Base-by-base conservation (phyloP, 495 filamentous ascomycete species). In the Penicillium longicatenatum region DNA sequence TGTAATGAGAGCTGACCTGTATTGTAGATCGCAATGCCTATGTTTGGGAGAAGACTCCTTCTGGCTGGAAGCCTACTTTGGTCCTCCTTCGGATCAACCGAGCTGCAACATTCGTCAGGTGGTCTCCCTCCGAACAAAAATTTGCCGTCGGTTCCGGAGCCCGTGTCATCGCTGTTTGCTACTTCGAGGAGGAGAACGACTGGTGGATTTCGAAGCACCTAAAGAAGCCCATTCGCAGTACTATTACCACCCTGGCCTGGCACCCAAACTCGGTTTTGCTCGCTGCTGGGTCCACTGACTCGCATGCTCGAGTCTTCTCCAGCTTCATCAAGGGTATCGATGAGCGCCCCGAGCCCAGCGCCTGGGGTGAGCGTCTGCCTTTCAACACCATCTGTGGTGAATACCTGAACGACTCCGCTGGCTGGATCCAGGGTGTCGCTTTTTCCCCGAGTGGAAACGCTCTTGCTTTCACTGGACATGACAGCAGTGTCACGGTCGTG, bases 131-230 rank as follows among this genome's bases (percentile, higher is more conserved):
- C 31, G 94, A 98, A 77, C 87, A 87, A 69, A 98, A 98, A 71
- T 98, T 98, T 70, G 94, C 94, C 42, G 94, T 97, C 21, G 95
- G 94, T 54, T 97, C 93, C 35, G 94, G 94, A 57, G 94, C 96
- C 59, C 85, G 95, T 53, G 87, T 95, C 53, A 96, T 98, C 65
- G 90, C 94, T n/a, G 85, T 97, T 63, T 98, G 94, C 80, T 97
- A 97, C 79, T 98, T 98, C 62, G 94, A 98, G 66, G 89, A 94
- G 67, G 95, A 98, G 74, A 97, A 98, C 70, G 91, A 98, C 77
- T 98, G 95, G 95, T 98, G 94, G 94, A 93, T 98, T 7, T 97
- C 92, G 35, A 98, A 98, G 80, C 94, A 98, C 73, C 73, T 98
- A 56, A 97, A 97, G 83, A 98, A 97, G 79, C 94, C 95, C 6